Percentiles rank a stretch among this genome's conserved stretches.
Conservation (phyloP, 805 yeast genomes). For the Hagleromyces aurorensis region DNA sequence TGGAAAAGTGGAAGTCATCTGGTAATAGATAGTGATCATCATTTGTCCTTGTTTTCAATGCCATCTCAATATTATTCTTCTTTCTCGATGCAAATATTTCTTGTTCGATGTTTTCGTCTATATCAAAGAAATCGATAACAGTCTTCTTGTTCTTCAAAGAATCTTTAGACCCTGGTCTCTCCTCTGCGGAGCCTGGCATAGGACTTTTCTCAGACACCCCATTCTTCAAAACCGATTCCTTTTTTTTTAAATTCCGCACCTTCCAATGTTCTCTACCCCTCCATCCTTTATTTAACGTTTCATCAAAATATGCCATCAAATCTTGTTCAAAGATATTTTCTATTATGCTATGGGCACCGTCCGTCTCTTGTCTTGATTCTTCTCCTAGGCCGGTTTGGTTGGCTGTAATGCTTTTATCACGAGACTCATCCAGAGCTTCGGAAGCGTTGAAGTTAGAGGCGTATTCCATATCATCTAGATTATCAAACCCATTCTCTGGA, state of each 20-base stretch:
- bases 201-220: slow-evolving; percentile 1
- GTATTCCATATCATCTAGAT: slow-evolving; percentile 9
- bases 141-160: slow-evolving; percentile 30
- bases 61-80: slow-evolving; percentile 33
- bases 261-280: slow-evolving; percentile 94
- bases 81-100: slow-evolving; percentile 35
- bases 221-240: slow-evolving; percentile 4
- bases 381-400: slow-evolving; percentile 1
- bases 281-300: slow-evolving; percentile 64
- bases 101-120: slow-evolving; percentile 34
- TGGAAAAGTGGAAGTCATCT: slow-evolving; percentile 63
- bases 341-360: slow-evolving; percentile 12
- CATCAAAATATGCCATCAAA: slow-evolving; percentile 76
- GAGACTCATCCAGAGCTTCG: slow-evolving; percentile 3
- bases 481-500: slow-evolving; percentile 27
- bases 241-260: slow-evolving; percentile 49
- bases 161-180: slow-evolving; percentile 5
- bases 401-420: slow-evolving; percentile 1
- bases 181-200: slow-evolving; percentile 1
- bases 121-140: slow-evolving; percentile 38
- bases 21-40: slow-evolving; percentile 50
- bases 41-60: slow-evolving; percentile 36
- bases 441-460: too few relatives aligned
- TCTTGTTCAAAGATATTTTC: slow-evolving; percentile 44
- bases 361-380: slow-evolving; percentile 3